Conservation (phyloP, 73 alveolate genomes). For the Uronychia binucleata region DNA sequence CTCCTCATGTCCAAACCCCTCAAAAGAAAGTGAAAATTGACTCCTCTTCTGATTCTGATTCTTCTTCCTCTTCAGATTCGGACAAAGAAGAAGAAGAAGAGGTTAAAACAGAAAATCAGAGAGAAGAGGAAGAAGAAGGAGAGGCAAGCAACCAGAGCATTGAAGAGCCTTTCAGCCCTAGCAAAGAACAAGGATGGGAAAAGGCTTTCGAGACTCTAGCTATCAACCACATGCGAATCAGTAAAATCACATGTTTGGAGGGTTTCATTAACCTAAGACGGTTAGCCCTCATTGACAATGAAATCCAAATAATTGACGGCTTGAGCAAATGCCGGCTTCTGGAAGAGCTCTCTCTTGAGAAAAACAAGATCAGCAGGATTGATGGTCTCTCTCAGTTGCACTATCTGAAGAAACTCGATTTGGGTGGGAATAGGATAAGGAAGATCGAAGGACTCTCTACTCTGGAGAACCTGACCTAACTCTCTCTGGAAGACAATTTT, state of each 20-base stretch:
- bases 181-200: not conserved
- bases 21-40: too few species aligned
- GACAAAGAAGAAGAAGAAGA: not conserved
- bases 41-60: not conserved
- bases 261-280: conserved; percentile 59
- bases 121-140: conserved; percentile 12
- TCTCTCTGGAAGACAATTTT: conserved; percentile 91
- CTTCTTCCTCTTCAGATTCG: not conserved
- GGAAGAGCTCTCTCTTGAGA: conserved; percentile 92
- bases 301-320: conserved; percentile 76
- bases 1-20: not conserved
- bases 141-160: conserved; percentile 41
- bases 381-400: conserved; percentile 72
- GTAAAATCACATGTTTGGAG: conserved; percentile 62
- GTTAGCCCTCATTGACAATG: conserved; percentile 83
- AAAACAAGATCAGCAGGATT: conserved; percentile 81
- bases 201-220: not conserved
- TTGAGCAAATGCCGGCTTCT: conserved; percentile 75
- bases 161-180: not conserved
- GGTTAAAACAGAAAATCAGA: not conserved
- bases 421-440: conserved; percentile 80
- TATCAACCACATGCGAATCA: conserved; percentile 64
- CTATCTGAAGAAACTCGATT: conserved; percentile 84
- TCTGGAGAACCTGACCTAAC: conserved; percentile 80
- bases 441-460: conserved; percentile 80